These are phyloP conservation scores for Pholiota molesta DNA, from an alignment of 768 basidiomycete genomes.

Conservation along the genomic window DNA sequence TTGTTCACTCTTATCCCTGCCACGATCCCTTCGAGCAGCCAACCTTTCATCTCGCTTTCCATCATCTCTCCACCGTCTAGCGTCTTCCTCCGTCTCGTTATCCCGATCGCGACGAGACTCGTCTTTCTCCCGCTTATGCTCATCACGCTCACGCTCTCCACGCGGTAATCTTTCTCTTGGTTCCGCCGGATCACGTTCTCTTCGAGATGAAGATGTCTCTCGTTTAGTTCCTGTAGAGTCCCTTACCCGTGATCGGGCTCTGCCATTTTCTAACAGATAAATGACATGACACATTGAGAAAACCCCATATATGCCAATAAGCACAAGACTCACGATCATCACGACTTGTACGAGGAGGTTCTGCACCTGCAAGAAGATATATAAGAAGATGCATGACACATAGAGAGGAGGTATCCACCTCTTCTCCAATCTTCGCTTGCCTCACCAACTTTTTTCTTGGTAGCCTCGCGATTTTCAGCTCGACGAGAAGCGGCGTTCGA, in stretches of 20 bases:
- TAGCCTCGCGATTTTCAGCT: conserved; percentile 58
- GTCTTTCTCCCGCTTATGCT: conserved; percentile 45
- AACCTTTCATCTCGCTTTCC: conserved; percentile 80
- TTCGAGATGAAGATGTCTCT: conserved; percentile 49
- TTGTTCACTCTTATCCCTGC: conserved; percentile 47
- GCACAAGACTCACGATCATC: conserved; percentile 58
- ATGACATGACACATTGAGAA: conserved; percentile 3
- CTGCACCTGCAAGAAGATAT: conserved; percentile 38
- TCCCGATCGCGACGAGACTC: conserved; percentile 42
- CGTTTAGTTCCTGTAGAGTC: conserved; percentile 65
- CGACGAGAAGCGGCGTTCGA: conserved; percentile 49
- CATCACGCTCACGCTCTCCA: conserved; percentile 38
- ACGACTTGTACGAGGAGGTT: conserved; percentile 51
- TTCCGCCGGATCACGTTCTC: conserved; percentile 41
- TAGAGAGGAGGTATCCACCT: conserved; percentile 50
- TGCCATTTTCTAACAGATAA: conserved; percentile 42
- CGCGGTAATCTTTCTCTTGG: conserved; percentile 40
- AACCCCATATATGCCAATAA: neutral
- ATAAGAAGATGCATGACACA: conserved; percentile 15
- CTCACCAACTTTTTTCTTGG: conserved; percentile 74
- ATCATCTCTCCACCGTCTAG: conserved; percentile 81
- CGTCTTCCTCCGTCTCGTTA: conserved; percentile 61
- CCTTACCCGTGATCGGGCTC: conserved; percentile 63
- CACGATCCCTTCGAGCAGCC: conserved; percentile 59
- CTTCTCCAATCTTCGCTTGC: conserved; percentile 84